phyloP scores from a whole-genome alignment of 768 basidiomycete species.

The Hydnomerulius pinastri region DNA sequence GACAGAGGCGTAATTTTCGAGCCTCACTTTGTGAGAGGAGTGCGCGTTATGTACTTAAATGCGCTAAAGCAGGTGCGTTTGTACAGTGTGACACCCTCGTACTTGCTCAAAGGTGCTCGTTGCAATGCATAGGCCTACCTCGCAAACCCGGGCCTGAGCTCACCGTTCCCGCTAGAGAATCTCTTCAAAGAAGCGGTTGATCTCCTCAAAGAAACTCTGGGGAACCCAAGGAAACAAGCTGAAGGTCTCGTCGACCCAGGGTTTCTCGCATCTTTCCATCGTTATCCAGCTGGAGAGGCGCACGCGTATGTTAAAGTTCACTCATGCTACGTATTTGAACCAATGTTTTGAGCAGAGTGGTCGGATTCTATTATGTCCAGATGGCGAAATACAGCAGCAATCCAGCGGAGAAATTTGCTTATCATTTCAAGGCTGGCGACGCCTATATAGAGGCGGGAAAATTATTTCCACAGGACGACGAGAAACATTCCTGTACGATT shows the following conservation, averaged over 20 bases:
- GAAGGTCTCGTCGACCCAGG: constrained; percentile 4
- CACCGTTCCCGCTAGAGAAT: constrained; percentile 9
- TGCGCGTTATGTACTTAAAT: constrained; percentile 10
- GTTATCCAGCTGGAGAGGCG: constrained; percentile 14
- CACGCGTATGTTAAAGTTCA: no score
- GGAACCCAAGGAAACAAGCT: not conserved
- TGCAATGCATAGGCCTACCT: not conserved
- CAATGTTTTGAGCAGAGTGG: not conserved
- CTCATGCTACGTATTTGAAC: no score
- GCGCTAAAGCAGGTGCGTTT: constrained; percentile 1
- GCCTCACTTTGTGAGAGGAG: constrained; percentile 18
- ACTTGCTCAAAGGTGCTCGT: not conserved
- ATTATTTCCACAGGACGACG: constrained; percentile 18
- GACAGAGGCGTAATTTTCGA: constrained; percentile 19
- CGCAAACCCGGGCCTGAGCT: constrained; percentile 1
- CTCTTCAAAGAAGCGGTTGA: constrained; percentile 22
- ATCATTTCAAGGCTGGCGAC: not conserved
- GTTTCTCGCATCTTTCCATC: constrained; percentile 15
- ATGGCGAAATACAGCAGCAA: not conserved
- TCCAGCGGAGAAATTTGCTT: not conserved
- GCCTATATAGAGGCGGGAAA: constrained; percentile 15
- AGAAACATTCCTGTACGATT: constrained; percentile 13
- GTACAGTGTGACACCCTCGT: not conserved
- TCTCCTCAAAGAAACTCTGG: constrained; percentile 10
- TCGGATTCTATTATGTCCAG: constrained; percentile 1